Conservation (phyloP, 176 grass and related monocot species). For the Aegilops speltoides region DNA sequence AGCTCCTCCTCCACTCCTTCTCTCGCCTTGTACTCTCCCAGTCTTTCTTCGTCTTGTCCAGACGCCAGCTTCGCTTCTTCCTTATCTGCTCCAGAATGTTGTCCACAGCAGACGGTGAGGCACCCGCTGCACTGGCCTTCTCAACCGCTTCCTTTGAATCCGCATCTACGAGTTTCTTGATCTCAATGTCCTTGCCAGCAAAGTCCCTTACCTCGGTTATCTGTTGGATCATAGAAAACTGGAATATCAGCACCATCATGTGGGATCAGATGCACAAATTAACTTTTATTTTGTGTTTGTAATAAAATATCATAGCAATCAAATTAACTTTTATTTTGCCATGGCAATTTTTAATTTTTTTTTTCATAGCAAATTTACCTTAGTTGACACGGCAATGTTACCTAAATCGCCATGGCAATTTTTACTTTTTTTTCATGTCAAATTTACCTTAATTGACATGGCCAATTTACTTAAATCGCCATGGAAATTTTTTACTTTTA, state of each 20-base stretch:
- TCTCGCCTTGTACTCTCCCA: conserved; percentile 98
- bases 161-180: conserved; percentile 87
- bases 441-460: no score
- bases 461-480: no score
- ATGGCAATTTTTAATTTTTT: no score
- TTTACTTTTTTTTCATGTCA: no score
- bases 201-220: conserved; percentile 92
- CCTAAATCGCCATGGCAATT: no score
- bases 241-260: conserved; percentile 9
- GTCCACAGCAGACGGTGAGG: conserved; percentile 49
- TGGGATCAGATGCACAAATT: background rate
- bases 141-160: conserved; percentile 92
- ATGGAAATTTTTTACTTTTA: no score
- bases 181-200: conserved; percentile 85
- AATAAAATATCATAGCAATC: no score
- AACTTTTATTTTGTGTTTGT: no score
- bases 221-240: conserved; percentile 33
- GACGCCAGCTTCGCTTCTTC: conserved; percentile 96
- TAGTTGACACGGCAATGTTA: no score
- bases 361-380: no score
- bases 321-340: no score
- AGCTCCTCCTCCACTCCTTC: conserved; percentile 87
- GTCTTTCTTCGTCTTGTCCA: conserved; percentile 98
- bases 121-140: conserved; percentile 62
- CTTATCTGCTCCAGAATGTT: conserved; percentile 87